Evolutionary conservation across 768 basidiomycete species (phyloP).

Genomic region (Clathrus columnatus): DNA sequence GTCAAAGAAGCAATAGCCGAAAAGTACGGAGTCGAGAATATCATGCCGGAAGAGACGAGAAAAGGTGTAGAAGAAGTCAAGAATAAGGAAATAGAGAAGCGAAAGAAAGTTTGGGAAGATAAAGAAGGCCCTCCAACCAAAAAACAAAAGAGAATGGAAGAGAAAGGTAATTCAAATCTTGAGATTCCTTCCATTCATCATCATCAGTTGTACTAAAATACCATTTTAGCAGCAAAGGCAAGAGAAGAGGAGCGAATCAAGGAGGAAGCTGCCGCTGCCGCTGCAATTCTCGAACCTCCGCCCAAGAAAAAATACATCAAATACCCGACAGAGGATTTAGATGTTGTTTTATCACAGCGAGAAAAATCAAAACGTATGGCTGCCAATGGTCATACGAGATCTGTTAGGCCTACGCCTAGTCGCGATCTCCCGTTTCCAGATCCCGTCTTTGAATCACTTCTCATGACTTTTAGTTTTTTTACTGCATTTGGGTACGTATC

Average conservation of each 20-base stretch:
- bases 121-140: conserved; percentile 77
- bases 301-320: conserved; percentile 84
- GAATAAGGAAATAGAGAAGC: conserved; percentile 85
- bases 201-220: not conserved
- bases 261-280: conserved; percentile 52
- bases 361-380: conserved; percentile 70
- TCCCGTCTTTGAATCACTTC: conserved; percentile 66
- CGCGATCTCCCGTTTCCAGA: conserved; percentile 45
- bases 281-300: conserved; percentile 54
- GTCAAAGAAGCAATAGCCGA: conserved; percentile 81
- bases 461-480: conserved; percentile 92
- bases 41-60: conserved; percentile 81
- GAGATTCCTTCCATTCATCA: conserved; percentile 7
- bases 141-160: conserved; percentile 70
- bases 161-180: conserved; percentile 27
- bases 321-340: conserved; percentile 89
- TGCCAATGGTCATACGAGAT: conserved; percentile 34
- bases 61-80: conserved; percentile 72
- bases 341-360: conserved; percentile 69
- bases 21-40: conserved; percentile 73
- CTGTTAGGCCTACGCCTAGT: conserved; percentile 51
- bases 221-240: conserved; percentile 20
- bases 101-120: conserved; percentile 86
- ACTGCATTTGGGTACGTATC: conserved; percentile 80
- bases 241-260: conserved; percentile 58